phyloP scores from a whole-genome alignment of 768 basidiomycete species.

The Lactarius hatsudake region DNA sequence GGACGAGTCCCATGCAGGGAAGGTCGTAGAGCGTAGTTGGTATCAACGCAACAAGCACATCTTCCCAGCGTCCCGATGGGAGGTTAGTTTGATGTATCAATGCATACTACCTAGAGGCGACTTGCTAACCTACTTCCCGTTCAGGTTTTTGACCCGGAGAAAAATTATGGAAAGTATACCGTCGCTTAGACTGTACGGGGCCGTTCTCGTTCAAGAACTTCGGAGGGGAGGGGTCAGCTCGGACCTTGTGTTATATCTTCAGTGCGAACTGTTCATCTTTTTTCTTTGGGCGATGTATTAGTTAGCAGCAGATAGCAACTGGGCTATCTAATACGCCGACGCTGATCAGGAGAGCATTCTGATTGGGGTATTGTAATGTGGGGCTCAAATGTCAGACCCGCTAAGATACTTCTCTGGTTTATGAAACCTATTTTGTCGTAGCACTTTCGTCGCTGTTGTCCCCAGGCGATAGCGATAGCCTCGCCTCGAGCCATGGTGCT shows the following conservation, averaged over 20 bases:
- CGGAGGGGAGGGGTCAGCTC: background rate
- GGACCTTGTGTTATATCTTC: background rate
- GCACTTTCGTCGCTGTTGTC: too few relatives aligned
- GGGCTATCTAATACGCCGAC: background rate
- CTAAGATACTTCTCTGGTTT: background rate
- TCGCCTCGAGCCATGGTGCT: too few relatives aligned
- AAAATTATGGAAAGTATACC: slow-evolving; percentile 90
- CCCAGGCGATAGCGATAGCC: too few relatives aligned
- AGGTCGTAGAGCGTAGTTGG: slow-evolving; percentile 95
- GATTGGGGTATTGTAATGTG: too few relatives aligned
- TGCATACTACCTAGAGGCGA: background rate
- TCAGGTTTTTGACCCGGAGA: slow-evolving; percentile 91
- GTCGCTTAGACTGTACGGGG: slow-evolving; percentile 44
- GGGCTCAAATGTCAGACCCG: background rate
- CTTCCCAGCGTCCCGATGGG: slow-evolving; percentile 95
- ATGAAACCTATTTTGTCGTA: background rate
- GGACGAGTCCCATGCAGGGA: slow-evolving; percentile 97
- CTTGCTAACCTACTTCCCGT: slow-evolving; percentile 1
- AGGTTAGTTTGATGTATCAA: slow-evolving; percentile 51
- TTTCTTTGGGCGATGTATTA: background rate
- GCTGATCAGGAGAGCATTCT: background rate
- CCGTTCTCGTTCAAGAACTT: background rate
- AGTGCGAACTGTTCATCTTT: background rate
- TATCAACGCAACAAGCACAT: slow-evolving; percentile 97
- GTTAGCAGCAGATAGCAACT: background rate